Conservation (phyloP, 2,329 filamentous ascomycete species). For the Curvularia sp. region DNA sequence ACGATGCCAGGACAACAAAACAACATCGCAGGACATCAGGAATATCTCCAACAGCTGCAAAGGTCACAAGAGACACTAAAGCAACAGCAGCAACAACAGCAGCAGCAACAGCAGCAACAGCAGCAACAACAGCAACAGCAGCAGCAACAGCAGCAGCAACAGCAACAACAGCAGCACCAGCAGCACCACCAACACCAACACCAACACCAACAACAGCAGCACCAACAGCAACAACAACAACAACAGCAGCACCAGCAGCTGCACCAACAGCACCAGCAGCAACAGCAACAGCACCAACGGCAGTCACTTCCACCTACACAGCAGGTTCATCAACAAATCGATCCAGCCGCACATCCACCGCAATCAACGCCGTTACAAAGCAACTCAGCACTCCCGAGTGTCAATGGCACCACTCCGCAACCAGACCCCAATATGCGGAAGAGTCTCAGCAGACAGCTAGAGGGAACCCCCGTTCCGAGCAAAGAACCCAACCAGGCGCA, state of each 20-base stretch:
- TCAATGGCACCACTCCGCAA: slow-evolving; percentile 59
- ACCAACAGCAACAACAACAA: slow-evolving; percentile 33
- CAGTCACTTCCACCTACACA: slow-evolving; percentile 52
- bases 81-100: slow-evolving; percentile 47
- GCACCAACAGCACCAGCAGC: slow-evolving; percentile 49
- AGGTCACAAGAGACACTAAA: slow-evolving; percentile 52
- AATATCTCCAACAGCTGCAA: slow-evolving; percentile 56
- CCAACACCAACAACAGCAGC: slow-evolving; percentile 26
- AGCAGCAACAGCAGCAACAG: slow-evolving; percentile 40
- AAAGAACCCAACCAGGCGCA: slow-evolving; percentile 38
- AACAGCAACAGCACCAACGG: slow-evolving; percentile 38
- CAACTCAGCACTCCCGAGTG: slow-evolving; percentile 56
- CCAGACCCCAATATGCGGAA: slow-evolving; percentile 46
- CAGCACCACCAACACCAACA: slow-evolving; percentile 50
- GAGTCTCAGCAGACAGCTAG: slow-evolving; percentile 48
- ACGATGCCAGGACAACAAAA: slow-evolving; percentile 39
- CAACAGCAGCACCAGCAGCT: slow-evolving; percentile 29
- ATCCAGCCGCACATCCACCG: slow-evolving; percentile 24
- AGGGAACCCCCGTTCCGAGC: slow-evolving; percentile 47
- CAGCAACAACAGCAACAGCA: slow-evolving; percentile 27
- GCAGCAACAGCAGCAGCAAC: slow-evolving; percentile 34
- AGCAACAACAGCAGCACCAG: slow-evolving; percentile 1
- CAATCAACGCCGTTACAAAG: slow-evolving; percentile 55
- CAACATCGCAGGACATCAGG: slow-evolving; percentile 60
- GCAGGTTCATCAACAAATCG: slow-evolving; percentile 34